Evolutionary conservation across 495 filamentous ascomycete genomes (phyloP).

Genomic region (Xylaria cubensis): DNA sequence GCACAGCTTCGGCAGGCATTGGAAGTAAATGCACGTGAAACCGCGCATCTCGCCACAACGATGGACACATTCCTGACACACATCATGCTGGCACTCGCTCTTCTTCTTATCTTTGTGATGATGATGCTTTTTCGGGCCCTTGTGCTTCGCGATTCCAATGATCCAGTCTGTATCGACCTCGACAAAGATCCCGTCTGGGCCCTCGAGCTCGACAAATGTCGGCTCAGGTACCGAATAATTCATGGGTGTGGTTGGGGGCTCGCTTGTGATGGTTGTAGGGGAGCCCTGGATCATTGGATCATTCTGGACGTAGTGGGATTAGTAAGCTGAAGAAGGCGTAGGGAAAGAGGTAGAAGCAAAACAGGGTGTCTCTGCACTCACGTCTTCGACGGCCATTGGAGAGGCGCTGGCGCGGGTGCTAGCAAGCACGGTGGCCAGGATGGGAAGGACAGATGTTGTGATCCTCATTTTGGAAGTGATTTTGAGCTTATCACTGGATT

Average conservation of each 20-base stretch:
- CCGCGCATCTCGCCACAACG: neutral
- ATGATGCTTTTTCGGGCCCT: too few relatives aligned
- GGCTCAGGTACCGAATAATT: too few relatives aligned
- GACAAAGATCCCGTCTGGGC: neutral
- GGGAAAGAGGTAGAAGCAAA: neutral
- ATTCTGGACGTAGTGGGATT: neutral
- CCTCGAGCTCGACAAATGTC: too few relatives aligned
- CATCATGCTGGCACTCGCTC: neutral
- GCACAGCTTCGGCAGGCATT: neutral
- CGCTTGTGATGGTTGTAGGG: neutral
- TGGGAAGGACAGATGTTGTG: neutral
- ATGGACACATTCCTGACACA: neutral
- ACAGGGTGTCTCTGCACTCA: neutral
- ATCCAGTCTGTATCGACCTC: neutral
- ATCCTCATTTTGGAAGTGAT: neutral
- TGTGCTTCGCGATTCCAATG: neutral
- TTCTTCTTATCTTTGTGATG: neutral
- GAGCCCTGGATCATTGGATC: neutral
- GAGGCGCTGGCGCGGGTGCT: neutral
- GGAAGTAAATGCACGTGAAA: neutral
- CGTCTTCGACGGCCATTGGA: neutral
- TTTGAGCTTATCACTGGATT: neutral
- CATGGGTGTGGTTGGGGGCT: neutral
- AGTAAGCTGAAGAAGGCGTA: neutral
- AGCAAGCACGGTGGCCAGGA: neutral